phyloP scores from a whole-genome alignment of 106 monocot genomes.

The Posidonia australis region DNA sequence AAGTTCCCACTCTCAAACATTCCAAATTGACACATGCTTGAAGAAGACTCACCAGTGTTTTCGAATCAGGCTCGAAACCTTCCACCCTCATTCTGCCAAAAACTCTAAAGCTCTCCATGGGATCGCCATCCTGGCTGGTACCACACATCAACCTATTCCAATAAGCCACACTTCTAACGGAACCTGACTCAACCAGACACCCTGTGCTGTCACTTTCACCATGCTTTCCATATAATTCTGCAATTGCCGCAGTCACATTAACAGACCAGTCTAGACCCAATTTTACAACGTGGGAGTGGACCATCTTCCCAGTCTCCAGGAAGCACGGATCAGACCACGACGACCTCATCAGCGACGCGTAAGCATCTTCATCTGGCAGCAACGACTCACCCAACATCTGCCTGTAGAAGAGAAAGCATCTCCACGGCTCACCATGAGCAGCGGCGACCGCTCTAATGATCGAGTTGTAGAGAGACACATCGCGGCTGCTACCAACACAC shows the following conservation, averaged over 20 bases:
- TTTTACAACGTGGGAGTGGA: slow-evolving; percentile 16
- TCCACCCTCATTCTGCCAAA: slow-evolving; percentile 17
- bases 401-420: slow-evolving; percentile 2
- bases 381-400: slow-evolving; percentile 7
- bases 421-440: not conserved
- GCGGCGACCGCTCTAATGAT: slow-evolving; percentile 5
- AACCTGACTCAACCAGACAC: slow-evolving; percentile 6
- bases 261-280: slow-evolving; percentile 8
- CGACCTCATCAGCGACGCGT: not conserved
- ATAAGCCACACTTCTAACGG: too few relatives aligned
- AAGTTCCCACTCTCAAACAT: slow-evolving; percentile 7
- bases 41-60: slow-evolving; percentile 11
- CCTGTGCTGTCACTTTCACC: not conserved
- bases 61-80: slow-evolving; percentile 17
- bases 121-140: slow-evolving; percentile 1
- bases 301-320: not conserved
- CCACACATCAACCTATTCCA: too few relatives aligned
- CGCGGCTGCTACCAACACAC: not conserved
- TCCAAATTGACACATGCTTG: slow-evolving; percentile 14
- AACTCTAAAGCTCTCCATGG: slow-evolving; percentile 3
- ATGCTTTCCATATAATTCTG: slow-evolving; percentile 7
- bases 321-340: not conserved
- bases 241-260: slow-evolving; percentile 6
- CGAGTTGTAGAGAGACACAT: slow-evolving; percentile 8
- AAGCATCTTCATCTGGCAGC: not conserved